phyloP scores from a whole-genome alignment of 2,329 filamentous ascomycete genomes.

The Penicillium sp. region DNA sequence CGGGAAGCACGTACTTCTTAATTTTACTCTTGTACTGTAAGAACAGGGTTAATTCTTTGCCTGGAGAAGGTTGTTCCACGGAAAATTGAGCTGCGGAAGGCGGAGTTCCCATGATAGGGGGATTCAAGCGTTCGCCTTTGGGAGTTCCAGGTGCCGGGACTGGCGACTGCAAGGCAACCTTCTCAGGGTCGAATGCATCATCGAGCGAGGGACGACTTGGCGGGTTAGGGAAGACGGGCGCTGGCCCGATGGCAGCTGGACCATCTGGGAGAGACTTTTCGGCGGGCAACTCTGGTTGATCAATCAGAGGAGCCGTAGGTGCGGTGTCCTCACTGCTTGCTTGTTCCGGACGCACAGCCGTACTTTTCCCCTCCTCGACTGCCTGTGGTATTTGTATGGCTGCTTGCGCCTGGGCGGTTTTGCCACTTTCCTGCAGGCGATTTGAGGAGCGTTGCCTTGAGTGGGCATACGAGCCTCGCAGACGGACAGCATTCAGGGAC shows the following conservation, averaged over 20 bases:
- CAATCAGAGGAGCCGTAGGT: conserved; percentile 28
- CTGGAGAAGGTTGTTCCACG: conserved; percentile 59
- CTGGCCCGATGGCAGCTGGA: conserved; percentile 47
- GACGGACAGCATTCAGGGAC: conserved; percentile 68
- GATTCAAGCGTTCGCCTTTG: conserved; percentile 15
- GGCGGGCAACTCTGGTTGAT: conserved; percentile 37
- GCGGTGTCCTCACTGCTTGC: no score
- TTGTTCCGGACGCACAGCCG: conserved; percentile 1
- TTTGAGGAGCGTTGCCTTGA: conserved; percentile 48
- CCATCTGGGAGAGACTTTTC: conserved; percentile 31
- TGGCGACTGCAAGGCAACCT: conserved; percentile 15
- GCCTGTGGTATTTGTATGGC: conserved; percentile 59
- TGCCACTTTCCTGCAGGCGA: conserved; percentile 51
- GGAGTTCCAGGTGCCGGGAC: conserved; percentile 23
- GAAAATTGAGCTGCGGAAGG: conserved; percentile 50
- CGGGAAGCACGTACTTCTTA: conserved; percentile 86
- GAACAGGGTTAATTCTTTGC: conserved; percentile 88
- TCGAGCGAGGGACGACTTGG: conserved; percentile 31
- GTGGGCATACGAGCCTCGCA: conserved; percentile 51
- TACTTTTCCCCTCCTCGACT: conserved; percentile 37
- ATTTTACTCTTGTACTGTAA: conserved; percentile 95
- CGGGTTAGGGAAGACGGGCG: conserved; percentile 49
- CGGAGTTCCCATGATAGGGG: conserved; percentile 27
- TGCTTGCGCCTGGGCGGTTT: conserved; percentile 39
- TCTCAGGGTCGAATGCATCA: conserved; percentile 33